A percentile compares a stretch with the other conserved stretches of the same genome.
Evolutionary conservation across 2,329 filamentous ascomycete species (phyloP).

Genomic region (Tricladium varicosporioides): DNA sequence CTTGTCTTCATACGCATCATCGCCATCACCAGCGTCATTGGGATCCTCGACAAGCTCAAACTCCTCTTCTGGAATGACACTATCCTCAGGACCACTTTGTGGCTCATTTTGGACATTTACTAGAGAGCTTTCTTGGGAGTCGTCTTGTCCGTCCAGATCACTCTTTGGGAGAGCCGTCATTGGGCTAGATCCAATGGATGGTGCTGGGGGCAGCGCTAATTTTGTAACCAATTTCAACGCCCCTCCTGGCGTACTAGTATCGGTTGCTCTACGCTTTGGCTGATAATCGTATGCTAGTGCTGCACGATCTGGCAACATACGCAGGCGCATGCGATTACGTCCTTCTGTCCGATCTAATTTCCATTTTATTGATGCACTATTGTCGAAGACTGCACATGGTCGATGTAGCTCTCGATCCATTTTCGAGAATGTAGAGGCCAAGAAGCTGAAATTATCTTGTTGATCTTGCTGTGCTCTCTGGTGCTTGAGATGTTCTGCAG

Average conservation of each 20-base stretch:
- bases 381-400: conserved; percentile 77
- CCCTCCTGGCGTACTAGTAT: conserved; percentile 35
- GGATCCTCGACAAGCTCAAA: conserved; percentile 96
- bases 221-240: conserved; percentile 36
- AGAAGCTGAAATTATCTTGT: conserved; percentile 81
- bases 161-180: conserved; percentile 9
- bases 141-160: conserved; percentile 16
- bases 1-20: conserved; percentile 88
- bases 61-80: conserved; percentile 65
- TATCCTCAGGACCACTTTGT: conserved; percentile 20
- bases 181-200: conserved; percentile 16
- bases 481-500: conserved; percentile 87
- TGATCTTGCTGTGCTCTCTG: conserved; percentile 89
- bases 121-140: conserved; percentile 12
- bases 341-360: conserved; percentile 94
- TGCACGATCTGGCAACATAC: conserved; percentile 76
- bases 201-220: conserved; percentile 7
- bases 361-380: conserved; percentile 69
- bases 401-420: conserved; percentile 76
- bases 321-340: conserved; percentile 88
- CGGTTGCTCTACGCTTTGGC: conserved; percentile 70
- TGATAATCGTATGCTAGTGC: conserved; percentile 72
- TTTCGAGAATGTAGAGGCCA: conserved; percentile 71
- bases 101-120: conserved; percentile 15
- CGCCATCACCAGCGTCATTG: conserved; percentile 74